Evolutionary conservation across 352 stramenopile genomes (phyloP).

Genomic region (Globisporangium splendens): DNA sequence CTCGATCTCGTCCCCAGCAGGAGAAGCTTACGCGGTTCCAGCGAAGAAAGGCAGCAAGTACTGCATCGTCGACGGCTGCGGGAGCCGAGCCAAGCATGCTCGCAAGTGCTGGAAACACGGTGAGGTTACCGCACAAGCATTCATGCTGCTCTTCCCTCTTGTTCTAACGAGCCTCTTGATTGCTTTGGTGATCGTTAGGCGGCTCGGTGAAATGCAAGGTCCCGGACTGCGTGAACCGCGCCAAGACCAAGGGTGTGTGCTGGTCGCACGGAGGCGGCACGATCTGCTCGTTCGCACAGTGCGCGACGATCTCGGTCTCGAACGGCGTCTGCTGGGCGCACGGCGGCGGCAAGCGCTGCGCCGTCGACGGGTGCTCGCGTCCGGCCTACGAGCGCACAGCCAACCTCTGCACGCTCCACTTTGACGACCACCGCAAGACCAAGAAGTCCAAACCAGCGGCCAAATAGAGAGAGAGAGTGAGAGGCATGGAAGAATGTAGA

Average conservation of each 20-base stretch:
- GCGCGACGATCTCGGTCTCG: constrained; percentile 45
- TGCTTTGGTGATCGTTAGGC: not conserved
- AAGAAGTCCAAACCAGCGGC: not conserved
- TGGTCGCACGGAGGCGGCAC: constrained; percentile 62
- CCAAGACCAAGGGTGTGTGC: constrained; percentile 59
- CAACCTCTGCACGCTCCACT: constrained; percentile 52
- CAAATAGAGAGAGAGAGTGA: not conserved
- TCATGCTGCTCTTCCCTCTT: no score
- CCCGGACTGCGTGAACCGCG: constrained; percentile 43
- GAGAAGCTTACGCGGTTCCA: constrained; percentile 9
- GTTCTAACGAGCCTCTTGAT: no score
- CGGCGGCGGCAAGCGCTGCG: constrained; percentile 24
- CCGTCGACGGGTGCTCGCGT: constrained; percentile 17
- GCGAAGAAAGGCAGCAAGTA: constrained; percentile 57
- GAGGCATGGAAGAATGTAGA: no score
- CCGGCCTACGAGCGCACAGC: constrained; percentile 52
- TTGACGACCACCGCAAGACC: constrained; percentile 17
- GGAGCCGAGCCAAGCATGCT: constrained; percentile 48
- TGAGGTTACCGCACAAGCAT: no score
- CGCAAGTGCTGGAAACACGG: constrained; percentile 51
- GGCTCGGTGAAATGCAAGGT: constrained; percentile 62
- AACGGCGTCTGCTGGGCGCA: constrained; percentile 56
- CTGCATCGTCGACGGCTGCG: constrained; percentile 50
- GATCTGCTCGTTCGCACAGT: constrained; percentile 38
- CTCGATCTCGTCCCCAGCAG: no score